Evolutionary conservation across 1,139 yeast genomes (phyloP).

Genomic region (Nadsonia starkeyi-henricii): DNA sequence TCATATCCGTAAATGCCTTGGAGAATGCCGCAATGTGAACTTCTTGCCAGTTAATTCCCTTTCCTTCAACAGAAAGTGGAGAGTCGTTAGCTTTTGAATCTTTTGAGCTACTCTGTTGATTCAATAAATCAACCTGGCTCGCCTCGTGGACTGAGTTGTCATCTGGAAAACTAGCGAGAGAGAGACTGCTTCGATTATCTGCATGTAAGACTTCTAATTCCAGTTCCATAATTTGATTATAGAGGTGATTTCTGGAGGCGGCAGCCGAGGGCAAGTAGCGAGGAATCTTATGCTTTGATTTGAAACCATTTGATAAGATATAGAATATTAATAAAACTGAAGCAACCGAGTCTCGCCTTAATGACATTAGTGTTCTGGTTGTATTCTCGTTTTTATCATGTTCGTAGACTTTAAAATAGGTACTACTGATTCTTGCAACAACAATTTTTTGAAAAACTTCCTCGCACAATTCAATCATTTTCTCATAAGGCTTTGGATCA

Average conservation of each 20-base stretch:
- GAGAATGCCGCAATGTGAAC: constrained; percentile 38
- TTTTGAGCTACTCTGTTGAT: not conserved
- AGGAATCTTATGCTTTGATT: constrained; percentile 28
- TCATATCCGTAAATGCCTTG: constrained; percentile 33
- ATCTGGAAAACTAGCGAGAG: constrained; percentile 4
- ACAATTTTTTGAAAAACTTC: constrained; percentile 29
- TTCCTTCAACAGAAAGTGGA: constrained; percentile 12
- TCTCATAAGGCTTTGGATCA: constrained; percentile 15
- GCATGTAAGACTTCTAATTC: constrained; percentile 12
- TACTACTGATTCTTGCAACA: constrained; percentile 35
- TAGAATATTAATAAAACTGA: constrained; percentile 31
- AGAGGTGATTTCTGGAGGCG: constrained; percentile 30
- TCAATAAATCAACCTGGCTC: constrained; percentile 1
- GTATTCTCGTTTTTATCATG: constrained; percentile 26
- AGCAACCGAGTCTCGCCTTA: constrained; percentile 35
- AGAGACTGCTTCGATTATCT: constrained; percentile 1
- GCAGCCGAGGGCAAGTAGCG: constrained; percentile 32
- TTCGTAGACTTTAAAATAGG: constrained; percentile 34
- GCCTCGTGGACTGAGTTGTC: constrained; percentile 2
- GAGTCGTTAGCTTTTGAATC: not conserved
- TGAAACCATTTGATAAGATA: constrained; percentile 30
- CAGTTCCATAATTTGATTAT: constrained; percentile 26
- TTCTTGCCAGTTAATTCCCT: constrained; percentile 30
- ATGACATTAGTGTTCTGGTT: constrained; percentile 27
- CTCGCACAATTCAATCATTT: constrained; percentile 27